Evolutionary conservation across 805 yeast species (phyloP).

Genomic region (Phaffomyces antillensis): DNA sequence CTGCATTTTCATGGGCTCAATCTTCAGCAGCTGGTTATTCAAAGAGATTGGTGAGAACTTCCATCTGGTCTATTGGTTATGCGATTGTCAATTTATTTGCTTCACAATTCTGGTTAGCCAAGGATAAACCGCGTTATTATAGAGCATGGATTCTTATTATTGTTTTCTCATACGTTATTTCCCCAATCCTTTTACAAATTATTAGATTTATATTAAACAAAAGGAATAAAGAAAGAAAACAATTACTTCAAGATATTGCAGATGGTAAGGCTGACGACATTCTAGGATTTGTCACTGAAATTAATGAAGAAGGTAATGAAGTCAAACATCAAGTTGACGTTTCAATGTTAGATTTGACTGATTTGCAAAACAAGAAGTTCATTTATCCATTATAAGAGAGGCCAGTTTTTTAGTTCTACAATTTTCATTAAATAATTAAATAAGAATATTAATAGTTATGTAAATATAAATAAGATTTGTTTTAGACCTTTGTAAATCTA

Average conservation of each 20-base stretch:
- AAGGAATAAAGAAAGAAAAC: conserved; percentile 8
- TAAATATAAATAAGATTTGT: background rate
- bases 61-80: conserved; percentile 32
- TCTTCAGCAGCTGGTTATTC: conserved; percentile 34
- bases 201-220: conserved; percentile 31
- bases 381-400: conserved; percentile 34
- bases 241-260: background rate
- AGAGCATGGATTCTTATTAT: conserved; percentile 44
- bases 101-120: conserved; percentile 39
- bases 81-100: conserved; percentile 37
- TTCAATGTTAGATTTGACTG: conserved; percentile 46
- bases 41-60: conserved; percentile 34
- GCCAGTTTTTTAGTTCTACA: too few species aligned
- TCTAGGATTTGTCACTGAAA: conserved; percentile 20
- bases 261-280: conserved; percentile 23
- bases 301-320: conserved; percentile 23
- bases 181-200: conserved; percentile 30
- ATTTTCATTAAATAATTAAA: too few species aligned
- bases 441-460: too few species aligned
- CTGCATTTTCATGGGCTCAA: conserved; percentile 15
- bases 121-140: conserved; percentile 35
- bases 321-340: conserved; percentile 25
- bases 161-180: conserved; percentile 33
- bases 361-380: conserved; percentile 42
- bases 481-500: conserved; percentile 12